Base-by-base conservation (phyloP, 257 asterid genomes). In the Solanum infundibuliforme region DNA sequence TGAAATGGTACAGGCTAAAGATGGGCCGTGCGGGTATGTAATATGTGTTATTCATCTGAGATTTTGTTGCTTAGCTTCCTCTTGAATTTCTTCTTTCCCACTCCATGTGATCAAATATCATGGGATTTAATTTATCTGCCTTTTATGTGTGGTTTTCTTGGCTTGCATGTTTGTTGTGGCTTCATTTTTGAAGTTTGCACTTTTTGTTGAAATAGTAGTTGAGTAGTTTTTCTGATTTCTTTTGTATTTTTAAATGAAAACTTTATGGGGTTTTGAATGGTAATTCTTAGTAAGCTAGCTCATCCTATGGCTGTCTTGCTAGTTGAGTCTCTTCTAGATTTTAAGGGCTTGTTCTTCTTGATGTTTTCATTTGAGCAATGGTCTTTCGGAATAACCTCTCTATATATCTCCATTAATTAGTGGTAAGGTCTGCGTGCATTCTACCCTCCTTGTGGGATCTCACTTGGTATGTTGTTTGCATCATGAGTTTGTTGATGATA, bases 11-110 rank as follows among this genome's bases (percentile, higher is more conserved):
- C 90, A 71, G 72, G 95, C 93, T 75, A 18, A 82, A 74, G 98
- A 95, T 91, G 98, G 96, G 82, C 96, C 98, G 86, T 89, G 89
- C 71, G 98, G 98, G 98, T 94, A 93, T 27, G 92, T 91, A 81
- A 23, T 83, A 41, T 72, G 27, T 77, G 46, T 25, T 14, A 43
- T 73, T 11, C 21, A 72, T 16, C 52, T 34, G 58, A 46, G 62
- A 32, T 25, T 66, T 48, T 34, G 25, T 48, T 20, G 29, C 29
- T 29, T 29, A 29, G 71, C 52, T 62, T 41, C 13, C 21, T 14
- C n/a, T 34, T 65, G 23, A 32, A 82, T 21, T 83, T 12, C 32
- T 77, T 20, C 20, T 58, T 38, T 32, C 20, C 6, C 1, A 46
- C 18, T 46, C 55, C 55, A 46, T 43, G 52, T 43, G 52, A 43